Percentiles rank a stretch among this genome's conserved stretches.
These are phyloP conservation scores for Coniochaeta sp. DNA, from an alignment of 2,329 filamentous ascomycete species.

Conservation along the genomic window DNA sequence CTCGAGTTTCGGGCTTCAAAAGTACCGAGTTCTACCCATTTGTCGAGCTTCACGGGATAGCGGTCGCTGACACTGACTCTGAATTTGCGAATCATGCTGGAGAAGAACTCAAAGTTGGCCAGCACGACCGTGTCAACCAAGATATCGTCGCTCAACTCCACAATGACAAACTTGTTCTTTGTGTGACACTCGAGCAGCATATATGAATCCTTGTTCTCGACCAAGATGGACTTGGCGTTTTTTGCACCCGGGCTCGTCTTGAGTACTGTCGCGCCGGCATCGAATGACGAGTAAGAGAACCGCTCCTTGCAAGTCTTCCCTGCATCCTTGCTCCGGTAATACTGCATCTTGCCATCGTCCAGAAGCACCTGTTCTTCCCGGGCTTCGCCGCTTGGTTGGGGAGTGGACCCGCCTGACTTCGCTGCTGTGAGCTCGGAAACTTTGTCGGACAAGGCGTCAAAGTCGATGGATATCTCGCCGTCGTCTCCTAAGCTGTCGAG, in stretches of 20 bases:
- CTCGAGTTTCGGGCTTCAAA: slow-evolving; percentile 90
- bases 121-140: slow-evolving; percentile 94
- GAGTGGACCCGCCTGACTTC: slow-evolving; percentile 15
- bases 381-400: slow-evolving; percentile 18
- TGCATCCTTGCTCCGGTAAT: slow-evolving; percentile 77
- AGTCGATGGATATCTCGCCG: slow-evolving; percentile 64
- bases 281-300: slow-evolving; percentile 96
- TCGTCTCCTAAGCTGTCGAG: slow-evolving; percentile 81
- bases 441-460: slow-evolving; percentile 39
- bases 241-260: slow-evolving; percentile 85
- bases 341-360: slow-evolving; percentile 41
- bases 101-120: slow-evolving; percentile 98
- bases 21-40: slow-evolving; percentile 82
- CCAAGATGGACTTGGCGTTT: slow-evolving; percentile 78
- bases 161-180: slow-evolving; percentile 85
- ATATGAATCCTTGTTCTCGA: slow-evolving; percentile 98
- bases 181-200: slow-evolving; percentile 89
- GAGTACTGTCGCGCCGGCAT: slow-evolving; percentile 86
- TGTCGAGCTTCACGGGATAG: slow-evolving; percentile 85
- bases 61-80: slow-evolving; percentile 87
- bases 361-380: slow-evolving; percentile 34
- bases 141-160: slow-evolving; percentile 82
- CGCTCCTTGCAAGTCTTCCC: slow-evolving; percentile 96
- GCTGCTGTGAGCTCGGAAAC: slow-evolving; percentile 33
- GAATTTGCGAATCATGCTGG: slow-evolving; percentile 89